Evolutionary conservation across 1,284 basidiomycete genomes (phyloP), one percentile per base, ranked within the genome.

Genomic region (Cryptococcus sp.): DNA sequence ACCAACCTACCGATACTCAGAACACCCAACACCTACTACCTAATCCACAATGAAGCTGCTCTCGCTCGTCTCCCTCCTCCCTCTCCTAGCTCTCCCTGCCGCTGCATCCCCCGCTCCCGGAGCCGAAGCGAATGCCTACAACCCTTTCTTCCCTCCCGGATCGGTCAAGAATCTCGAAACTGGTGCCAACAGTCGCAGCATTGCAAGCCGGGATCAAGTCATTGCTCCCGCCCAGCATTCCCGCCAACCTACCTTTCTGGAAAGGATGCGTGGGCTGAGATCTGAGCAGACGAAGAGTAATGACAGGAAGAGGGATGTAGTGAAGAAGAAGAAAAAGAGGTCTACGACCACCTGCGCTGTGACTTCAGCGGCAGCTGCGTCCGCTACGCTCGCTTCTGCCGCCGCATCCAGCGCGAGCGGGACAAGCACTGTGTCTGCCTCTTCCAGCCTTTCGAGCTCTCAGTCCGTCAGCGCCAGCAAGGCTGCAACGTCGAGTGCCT

Each of bases 11-110:
- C 38, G 27, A 22, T 41, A 1, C 17, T 10, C 23, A 25, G 35
- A 15, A 16, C 6, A n/a, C 50, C 27, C 15, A 50, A 50, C 22
- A 20, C 11, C 48, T 17, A 20, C 50, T 22, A 41, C 35, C 43
- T 20, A n/a, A 22, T 47, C 10, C 52, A 62, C 49, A n/a, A 62
- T 62, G 60, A 62, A 56, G 25, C 57, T 62, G 35, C 53, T 62
- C 16, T 50, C 60, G 3, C 53, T 62, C 38, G 48, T 58, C 53
- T 48, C 54, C 17, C 49, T 62, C 30, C 49, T 62, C 23, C 60
- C 57, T 23, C 41, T 62, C 13, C 50, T 62, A n/a, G 43, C 46
- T 22, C 42, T 50, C 17, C 46, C 58, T 20, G 45, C 45, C 16
- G 48, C 60, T 42, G 25, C 48, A 23, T 22, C 42, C 2, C 42